Evolutionary conservation across 345 rosid species (phyloP).

Genomic region (Citrus sinensis): DVS_A1.0 CM039165.1:6259501-6260000

Average conservation of each 20-base stretch:
- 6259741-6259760: background rate
- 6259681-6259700: conserved; percentile 26
- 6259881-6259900: conserved; percentile 33
- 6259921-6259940: conserved; percentile 58
- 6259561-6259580: conserved; percentile 56
- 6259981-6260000: conserved; percentile 44
- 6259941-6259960: conserved; percentile 60
- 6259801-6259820: background rate
- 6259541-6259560: conserved; percentile 57
- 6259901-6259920: conserved; percentile 29
- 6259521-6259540: conserved; percentile 47
- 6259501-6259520: conserved; percentile 21
- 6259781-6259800: conserved; percentile 37
- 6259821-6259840: conserved; percentile 31
- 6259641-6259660: conserved; percentile 52
- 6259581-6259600: conserved; percentile 80
- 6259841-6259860: conserved; percentile 79
- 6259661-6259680: conserved; percentile 21
- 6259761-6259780: conserved; percentile 30
- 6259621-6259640: background rate
- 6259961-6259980: conserved; percentile 49
- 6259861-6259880: conserved; percentile 57
- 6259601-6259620: conserved; percentile 28
- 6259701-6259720: conserved; percentile 62
- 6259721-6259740: conserved; percentile 44